phyloP scores from a whole-genome alignment of 495 filamentous ascomycete species.

The Cercophora scortea region DNA sequence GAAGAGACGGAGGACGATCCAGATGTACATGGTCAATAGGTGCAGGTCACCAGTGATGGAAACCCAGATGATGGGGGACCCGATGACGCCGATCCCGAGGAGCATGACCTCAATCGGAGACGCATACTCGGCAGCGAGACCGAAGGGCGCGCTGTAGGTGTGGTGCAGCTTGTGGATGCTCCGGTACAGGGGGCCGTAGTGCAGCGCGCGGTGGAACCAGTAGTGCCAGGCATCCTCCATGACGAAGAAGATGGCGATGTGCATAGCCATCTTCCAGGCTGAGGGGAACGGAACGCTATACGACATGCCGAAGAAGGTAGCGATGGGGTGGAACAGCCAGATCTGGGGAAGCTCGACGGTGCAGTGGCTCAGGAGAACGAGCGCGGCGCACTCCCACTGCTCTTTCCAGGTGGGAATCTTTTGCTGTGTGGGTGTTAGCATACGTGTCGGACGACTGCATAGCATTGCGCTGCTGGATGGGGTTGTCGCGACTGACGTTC shows the following conservation, averaged over 20 bases:
- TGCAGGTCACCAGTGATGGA: slow-evolving; percentile 78
- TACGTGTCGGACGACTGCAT: not conserved
- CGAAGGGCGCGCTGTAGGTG: slow-evolving; percentile 95
- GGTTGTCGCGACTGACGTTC: slow-evolving; percentile 46
- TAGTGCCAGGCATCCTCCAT: slow-evolving; percentile 98
- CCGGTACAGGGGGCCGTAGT: slow-evolving; percentile 93
- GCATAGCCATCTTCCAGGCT: slow-evolving; percentile 75
- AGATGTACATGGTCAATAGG: slow-evolving; percentile 94
- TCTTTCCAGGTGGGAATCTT: slow-evolving; percentile 86
- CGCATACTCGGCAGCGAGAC: slow-evolving; percentile 93
- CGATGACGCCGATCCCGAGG: slow-evolving; percentile 86
- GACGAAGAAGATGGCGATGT: slow-evolving; percentile 91
- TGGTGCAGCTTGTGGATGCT: slow-evolving; percentile 97
- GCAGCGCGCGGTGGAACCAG: slow-evolving; percentile 88
- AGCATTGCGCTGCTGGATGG: not conserved
- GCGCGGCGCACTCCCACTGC: slow-evolving; percentile 86
- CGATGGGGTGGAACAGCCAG: slow-evolving; percentile 99
- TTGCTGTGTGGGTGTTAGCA: slow-evolving; percentile 41
- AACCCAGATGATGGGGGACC: slow-evolving; percentile 77
- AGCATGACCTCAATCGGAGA: slow-evolving; percentile 97
- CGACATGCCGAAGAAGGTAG: slow-evolving; percentile 80
- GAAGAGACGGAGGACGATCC: slow-evolving; percentile 89
- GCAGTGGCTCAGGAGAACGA: slow-evolving; percentile 89
- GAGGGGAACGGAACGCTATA: slow-evolving; percentile 87
- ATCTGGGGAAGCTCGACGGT: slow-evolving; percentile 97